Evolutionary conservation across 2,329 filamentous ascomycete species (phyloP), one percentile per base, ranked within the genome.

Genomic region (Fusarium sp.): DNA sequence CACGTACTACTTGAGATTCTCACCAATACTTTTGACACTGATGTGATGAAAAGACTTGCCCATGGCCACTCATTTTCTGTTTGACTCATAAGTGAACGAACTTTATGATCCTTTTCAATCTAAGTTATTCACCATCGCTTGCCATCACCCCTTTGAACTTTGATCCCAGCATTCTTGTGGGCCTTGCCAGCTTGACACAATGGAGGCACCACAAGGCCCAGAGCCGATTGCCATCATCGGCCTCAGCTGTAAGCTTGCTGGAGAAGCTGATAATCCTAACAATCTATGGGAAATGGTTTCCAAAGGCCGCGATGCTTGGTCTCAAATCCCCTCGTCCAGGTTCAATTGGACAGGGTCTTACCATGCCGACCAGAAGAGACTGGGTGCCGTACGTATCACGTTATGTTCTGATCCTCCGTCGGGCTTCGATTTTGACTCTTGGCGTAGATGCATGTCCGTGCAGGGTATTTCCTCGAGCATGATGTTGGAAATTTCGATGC

Each of bases 141-240:
- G 6, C 22, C 5, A 22, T 22, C 5, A 22, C 22, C 22, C 22
- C 4, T 1, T 22, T 22, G 22, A 22, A 4, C 4, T 22, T 22
- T 22, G 22, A 22, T 22, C 22, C 22, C 22, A 22, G 22, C 22
- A 22, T 22, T 22, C 22, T 22, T 22, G 22, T 22, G 22, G 22
- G 22, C 5, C 22, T 1, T 22, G 5, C 22, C 22, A 22, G 4
- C 22, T 22, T 22, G 22, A 22, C 22, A 22, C 22, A 22, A 22
- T 22, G 22, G 22, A 22, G 22, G 22, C 22, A 22, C 4, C 22
- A 22, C 22, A 22, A 4, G 22, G 22, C 22, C 22, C 22, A 22
- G 22, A 22, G 50, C 50, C 50, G 10, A 45, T 53, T 15, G 40
- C 50, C 13, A 53, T 53, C 20, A 45, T 22, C 19, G 50, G 50